A percentile compares a stretch with the other conserved stretches of the same genome.
Evolutionary conservation across 495 filamentous ascomycete species (phyloP).

Genomic region (Venustampulla echinocandica): DNA sequence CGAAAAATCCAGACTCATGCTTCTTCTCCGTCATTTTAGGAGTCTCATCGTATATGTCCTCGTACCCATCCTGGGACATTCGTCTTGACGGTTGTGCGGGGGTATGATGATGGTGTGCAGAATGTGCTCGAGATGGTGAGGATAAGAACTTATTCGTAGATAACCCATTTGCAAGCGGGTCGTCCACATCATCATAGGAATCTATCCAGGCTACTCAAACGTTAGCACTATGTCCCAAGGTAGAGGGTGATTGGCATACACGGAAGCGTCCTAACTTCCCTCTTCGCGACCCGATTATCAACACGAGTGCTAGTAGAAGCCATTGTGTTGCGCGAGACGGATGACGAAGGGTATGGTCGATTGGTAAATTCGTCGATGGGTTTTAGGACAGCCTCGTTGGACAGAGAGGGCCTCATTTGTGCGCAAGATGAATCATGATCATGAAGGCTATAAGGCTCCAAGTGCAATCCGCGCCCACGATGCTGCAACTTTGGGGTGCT

Average conservation of each 20-base stretch:
- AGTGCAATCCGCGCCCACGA: background rate
- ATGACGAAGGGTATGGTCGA: conserved; percentile 12
- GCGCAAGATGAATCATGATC: conserved; percentile 8
- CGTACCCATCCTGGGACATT: conserved; percentile 45
- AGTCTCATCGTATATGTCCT: conserved; percentile 29
- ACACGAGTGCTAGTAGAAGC: conserved; percentile 12
- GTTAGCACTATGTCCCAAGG: conserved; percentile 17
- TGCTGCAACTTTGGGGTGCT: conserved; percentile 2
- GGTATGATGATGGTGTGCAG: conserved; percentile 53
- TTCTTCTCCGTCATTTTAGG: conserved; percentile 11
- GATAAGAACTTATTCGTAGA: conserved; percentile 28
- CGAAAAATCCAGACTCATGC: conserved; percentile 23
- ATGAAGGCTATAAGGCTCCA: conserved; percentile 15
- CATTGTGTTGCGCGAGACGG: conserved; percentile 15
- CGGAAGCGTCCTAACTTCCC: conserved; percentile 30
- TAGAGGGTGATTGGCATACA: conserved; percentile 23
- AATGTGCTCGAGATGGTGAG: conserved; percentile 40
- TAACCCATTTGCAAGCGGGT: conserved; percentile 12
- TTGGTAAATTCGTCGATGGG: conserved; percentile 4
- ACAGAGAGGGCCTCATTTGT: conserved; percentile 10
- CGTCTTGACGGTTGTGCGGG: conserved; percentile 37
- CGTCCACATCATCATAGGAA: conserved; percentile 33
- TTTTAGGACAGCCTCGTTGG: conserved; percentile 9
- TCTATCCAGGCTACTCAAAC: conserved; percentile 43
- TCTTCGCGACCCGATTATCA: conserved; percentile 24